Evolutionary conservation across 768 basidiomycete genomes (phyloP), one percentile per base, ranked within the genome.

Genomic region (Omphalotus guepiniiformis): DNA sequence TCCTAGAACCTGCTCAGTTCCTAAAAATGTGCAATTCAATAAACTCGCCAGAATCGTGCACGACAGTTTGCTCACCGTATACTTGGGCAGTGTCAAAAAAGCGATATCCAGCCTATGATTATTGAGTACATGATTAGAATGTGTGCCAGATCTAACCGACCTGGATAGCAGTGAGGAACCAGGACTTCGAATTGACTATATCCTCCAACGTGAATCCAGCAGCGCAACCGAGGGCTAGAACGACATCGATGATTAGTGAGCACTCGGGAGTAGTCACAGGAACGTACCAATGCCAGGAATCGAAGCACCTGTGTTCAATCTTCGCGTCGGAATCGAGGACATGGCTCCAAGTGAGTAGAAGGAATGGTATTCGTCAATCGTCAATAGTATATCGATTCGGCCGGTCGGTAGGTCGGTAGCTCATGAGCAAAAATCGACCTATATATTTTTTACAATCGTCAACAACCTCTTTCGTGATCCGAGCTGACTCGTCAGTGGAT

Each of bases 231-330:
- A 23, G 27, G 19, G 21, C 21, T 46, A 5, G 25, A 29, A 34
- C 30, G 5, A 4, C 27, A 15, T 22, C 9, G 21, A 26, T 12
- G 18, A 25, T 4, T 12, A 21, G 13, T 35, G 9, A 42, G 23
- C 12, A n/a, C 12, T 19, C 9, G 13, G 15, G 15, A 13, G 41
- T 12, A 13, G 9, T 12, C 12, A 16, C 6, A 32, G 51, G n/a
- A 34, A 27, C 59, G 58, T 23, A 55, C 73, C 75, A 55, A 78
- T 63, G 9, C 67, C 64, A 21, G 74, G 73, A 55, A 74, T 69
- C 27, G 56, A 46, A 7, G 64, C 58, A 32, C 74, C 72, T 15
- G 62, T 72, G 62, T 72, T 74, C 52, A 75, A 59, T 48, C 63
- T 68, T 59, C 69, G 61, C 9, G 43, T 3, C 8, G 37, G 37